These are phyloP conservation scores for Abortiporus biennis DNA, from an alignment of 1,284 basidiomycete genomes.

Conservation along the genomic window DNA sequence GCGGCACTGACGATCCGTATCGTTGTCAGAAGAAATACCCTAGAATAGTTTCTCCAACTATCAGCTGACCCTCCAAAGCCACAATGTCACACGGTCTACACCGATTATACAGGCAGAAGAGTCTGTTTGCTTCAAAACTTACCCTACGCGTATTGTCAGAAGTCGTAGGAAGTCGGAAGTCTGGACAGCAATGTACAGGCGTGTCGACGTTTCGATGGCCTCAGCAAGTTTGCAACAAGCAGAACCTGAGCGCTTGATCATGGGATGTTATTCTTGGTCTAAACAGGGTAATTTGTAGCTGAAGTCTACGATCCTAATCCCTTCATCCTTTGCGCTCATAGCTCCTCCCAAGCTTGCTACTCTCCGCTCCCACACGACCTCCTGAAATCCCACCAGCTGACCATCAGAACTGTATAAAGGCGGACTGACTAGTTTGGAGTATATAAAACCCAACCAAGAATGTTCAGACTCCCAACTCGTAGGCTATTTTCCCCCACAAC, in stretches of 20 bases:
- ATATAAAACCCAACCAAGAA: background rate
- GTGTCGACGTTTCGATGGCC: background rate
- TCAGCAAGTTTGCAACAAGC: background rate
- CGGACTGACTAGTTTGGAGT: background rate
- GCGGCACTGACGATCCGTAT: background rate
- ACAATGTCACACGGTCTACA: conserved; percentile 7
- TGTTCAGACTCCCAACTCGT: conserved; percentile 3
- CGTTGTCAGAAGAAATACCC: background rate
- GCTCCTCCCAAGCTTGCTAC: too few species aligned
- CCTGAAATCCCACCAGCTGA: background rate
- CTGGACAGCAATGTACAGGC: background rate
- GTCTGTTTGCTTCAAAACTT: background rate
- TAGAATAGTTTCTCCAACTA: background rate
- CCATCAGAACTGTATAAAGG: background rate
- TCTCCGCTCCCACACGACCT: background rate
- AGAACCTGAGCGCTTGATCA: background rate
- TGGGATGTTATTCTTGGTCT: background rate
- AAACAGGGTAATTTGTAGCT: background rate
- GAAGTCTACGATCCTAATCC: too few species aligned
- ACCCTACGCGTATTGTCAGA: background rate
- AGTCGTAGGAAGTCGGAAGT: background rate
- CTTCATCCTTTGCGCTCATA: too few species aligned
- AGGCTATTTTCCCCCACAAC: background rate
- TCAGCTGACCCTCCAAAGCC: conserved; percentile 7
- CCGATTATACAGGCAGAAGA: background rate